Percentiles rank a stretch among this genome's conserved stretches.
phyloP scores from a whole-genome alignment of 139 green algal genomes.

The Micromonas pusilla region DNA sequence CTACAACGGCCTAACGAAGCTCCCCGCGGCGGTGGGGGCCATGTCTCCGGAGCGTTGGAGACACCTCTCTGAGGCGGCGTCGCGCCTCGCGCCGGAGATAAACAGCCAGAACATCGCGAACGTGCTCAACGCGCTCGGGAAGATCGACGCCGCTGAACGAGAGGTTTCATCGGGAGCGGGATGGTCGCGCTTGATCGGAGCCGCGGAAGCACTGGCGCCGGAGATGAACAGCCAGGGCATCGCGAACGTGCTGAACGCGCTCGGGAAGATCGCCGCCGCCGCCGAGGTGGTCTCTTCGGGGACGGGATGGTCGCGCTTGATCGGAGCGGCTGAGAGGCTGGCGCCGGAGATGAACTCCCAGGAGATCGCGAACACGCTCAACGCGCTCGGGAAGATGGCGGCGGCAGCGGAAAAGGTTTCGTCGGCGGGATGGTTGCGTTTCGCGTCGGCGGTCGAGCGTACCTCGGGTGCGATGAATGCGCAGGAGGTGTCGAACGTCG shows the following conservation, averaged over 20 bases:
- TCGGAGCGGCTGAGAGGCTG: background rate
- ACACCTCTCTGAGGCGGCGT: background rate
- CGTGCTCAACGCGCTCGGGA: background rate
- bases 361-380: background rate
- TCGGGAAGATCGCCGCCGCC: background rate
- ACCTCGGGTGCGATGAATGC: background rate
- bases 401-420: background rate
- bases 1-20: background rate
- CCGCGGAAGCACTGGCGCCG: background rate
- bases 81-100: background rate
- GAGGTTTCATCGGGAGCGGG: background rate
- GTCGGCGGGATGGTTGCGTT: background rate
- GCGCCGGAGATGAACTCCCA: background rate
- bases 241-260: background rate
- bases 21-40: background rate
- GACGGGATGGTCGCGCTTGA: background rate
- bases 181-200: background rate
- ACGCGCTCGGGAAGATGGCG: background rate
- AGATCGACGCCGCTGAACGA: background rate
- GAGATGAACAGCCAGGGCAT: background rate
- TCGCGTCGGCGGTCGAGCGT: background rate
- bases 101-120: background rate
- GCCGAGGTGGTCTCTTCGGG: background rate
- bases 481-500: background rate
- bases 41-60: background rate